A percentile compares a stretch with the other conserved stretches of the same genome.
phyloP scores from a whole-genome alignment of 441 rosid genomes.

The Eutrema salsugineum region DNA sequence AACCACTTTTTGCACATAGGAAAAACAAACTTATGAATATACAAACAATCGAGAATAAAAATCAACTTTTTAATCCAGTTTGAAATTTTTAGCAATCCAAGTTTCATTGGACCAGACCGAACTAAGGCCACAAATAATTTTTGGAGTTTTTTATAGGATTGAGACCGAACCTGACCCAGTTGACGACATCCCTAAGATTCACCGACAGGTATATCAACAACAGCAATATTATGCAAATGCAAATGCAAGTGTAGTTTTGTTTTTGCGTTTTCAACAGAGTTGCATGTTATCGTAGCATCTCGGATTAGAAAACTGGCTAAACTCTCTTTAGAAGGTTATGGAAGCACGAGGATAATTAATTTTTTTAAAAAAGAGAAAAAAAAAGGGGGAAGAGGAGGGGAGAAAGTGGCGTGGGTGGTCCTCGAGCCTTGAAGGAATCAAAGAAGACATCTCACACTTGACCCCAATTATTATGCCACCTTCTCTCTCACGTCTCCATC shows the following conservation, averaged over 20 bases:
- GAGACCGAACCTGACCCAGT: not conserved
- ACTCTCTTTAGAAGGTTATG: not conserved
- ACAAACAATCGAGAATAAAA: not conserved
- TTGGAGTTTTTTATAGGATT: not conserved
- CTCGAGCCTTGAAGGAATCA: conserved; percentile 36
- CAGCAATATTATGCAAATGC: not conserved
- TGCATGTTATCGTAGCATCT: not conserved
- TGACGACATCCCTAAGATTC: not conserved
- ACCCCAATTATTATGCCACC: conserved; percentile 34
- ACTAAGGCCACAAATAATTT: not conserved
- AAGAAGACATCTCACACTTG: conserved; percentile 32
- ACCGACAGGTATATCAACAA: not conserved
- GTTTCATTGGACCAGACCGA: not conserved
- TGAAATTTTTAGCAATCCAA: not conserved
- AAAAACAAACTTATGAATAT: not conserved
- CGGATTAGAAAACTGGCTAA: not conserved
- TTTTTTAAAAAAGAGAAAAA: not conserved
- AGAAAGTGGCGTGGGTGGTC: conserved; percentile 33
- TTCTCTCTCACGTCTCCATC: conserved; percentile 38
- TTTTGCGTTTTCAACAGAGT: not conserved
- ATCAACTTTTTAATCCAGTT: not conserved
- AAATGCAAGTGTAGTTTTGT: not conserved
- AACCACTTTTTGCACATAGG: not conserved
- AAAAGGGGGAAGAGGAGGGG: not conserved
- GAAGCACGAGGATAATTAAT: conserved; percentile 19